phyloP scores from a whole-genome alignment of 257 asterid species.

The Apocynum venetum region DNA sequence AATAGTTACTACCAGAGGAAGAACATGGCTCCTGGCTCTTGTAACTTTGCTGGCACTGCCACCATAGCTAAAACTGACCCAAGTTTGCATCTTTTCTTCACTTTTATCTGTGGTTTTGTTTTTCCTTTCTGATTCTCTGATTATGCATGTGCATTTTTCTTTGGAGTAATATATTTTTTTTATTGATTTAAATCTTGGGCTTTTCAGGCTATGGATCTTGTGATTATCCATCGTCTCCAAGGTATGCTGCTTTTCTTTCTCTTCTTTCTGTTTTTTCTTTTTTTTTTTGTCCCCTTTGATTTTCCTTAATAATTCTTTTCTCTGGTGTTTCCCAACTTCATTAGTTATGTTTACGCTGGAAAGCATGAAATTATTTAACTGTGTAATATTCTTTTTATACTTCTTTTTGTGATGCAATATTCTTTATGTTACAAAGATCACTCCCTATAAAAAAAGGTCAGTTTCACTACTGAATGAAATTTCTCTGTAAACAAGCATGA shows the following conservation, averaged over 20 bases:
- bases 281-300: conserved; percentile 1
- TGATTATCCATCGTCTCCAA: conserved; percentile 64
- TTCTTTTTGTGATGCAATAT: not conserved
- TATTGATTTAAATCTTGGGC: not conserved
- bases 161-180: not conserved
- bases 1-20: conserved; percentile 70
- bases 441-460: not conserved
- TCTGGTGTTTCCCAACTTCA: not conserved
- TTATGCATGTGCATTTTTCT: not conserved
- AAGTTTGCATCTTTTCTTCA: conserved; percentile 29
- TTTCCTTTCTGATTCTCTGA: not conserved
- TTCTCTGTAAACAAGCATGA: not conserved
- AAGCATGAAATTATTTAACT: not conserved
- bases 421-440: not conserved
- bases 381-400: conserved; percentile 1
- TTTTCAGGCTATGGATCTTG: conserved; percentile 92
- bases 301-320: conserved; percentile 15
- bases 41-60: conserved; percentile 69
- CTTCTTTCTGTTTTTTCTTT: too few relatives aligned
- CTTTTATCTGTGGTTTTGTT: not conserved
- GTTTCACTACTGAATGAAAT: not conserved
- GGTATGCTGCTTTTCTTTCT: conserved; percentile 31
- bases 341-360: not conserved
- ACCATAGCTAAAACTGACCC: conserved; percentile 84
- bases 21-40: conserved; percentile 67